phyloP scores from a whole-genome alignment of 2,329 filamentous ascomycete species.

The Aspergillus transmontanensis region DNA sequence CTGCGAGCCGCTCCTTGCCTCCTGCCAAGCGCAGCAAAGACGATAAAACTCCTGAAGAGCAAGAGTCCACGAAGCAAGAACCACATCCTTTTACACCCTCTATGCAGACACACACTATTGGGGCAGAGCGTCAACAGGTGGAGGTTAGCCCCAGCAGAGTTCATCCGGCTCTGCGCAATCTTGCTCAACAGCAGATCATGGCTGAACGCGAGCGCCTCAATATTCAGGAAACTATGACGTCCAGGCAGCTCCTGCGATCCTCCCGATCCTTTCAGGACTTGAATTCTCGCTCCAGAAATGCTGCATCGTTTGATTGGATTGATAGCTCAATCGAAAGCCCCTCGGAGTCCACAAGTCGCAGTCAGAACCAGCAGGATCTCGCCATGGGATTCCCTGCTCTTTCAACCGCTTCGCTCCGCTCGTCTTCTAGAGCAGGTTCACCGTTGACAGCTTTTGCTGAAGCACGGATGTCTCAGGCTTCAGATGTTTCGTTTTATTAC shows the following conservation, averaged over 20 bases:
- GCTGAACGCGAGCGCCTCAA: conserved; percentile 14
- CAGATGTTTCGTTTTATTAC: neutral
- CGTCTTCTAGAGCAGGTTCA: neutral
- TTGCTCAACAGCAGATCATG: conserved; percentile 15
- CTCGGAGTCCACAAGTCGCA: neutral
- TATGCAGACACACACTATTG: neutral
- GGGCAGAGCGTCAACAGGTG: neutral
- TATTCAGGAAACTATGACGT: neutral
- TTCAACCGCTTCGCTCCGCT: neutral
- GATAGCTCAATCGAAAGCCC: neutral
- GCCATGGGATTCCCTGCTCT: neutral
- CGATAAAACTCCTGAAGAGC: neutral
- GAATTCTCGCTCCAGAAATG: neutral
- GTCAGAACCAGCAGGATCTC: neutral
- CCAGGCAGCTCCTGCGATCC: neutral
- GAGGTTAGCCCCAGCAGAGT: conserved; percentile 12
- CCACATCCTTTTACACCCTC: neutral
- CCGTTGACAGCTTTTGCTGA: neutral
- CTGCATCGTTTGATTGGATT: neutral
- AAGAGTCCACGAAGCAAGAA: neutral
- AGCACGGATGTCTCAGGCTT: neutral
- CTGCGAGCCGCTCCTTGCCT: conserved; percentile 7
- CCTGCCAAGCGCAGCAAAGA: neutral
- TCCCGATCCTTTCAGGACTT: neutral
- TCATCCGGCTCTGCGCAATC: conserved; percentile 18